Evolutionary conservation across 2,329 filamentous ascomycete species (phyloP), one percentile per base, ranked within the genome.

Genomic region (Scedosporium dehoogii): DNA sequence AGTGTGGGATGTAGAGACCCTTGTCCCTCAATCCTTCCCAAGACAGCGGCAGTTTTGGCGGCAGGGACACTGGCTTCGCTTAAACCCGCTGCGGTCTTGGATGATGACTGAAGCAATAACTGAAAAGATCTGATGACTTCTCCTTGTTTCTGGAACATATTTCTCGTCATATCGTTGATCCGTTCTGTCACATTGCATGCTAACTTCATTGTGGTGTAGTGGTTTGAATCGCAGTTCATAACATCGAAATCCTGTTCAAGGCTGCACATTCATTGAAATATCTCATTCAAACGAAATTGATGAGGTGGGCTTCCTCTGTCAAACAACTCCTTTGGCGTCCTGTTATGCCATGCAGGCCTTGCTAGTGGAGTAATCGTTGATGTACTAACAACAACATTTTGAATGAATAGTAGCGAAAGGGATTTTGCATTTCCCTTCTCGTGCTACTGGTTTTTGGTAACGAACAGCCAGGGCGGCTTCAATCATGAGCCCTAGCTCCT

Each of bases 61-160:
- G 6, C 12, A n/a, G n/a, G 38, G 57, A 38, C 9, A 42, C 12
- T 16, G 10, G 18, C 16, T 21, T 18, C 29, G 5, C 16, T 46
- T 23, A 48, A 62, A 62, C 58, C 61, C 61, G 61, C 61, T 53
- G 55, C 21, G 57, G 55, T 41, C 55, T 25, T 29, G 56, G 12
- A 53, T 59, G 56, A 53, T 51, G 61, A 62, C 56, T 21, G 41
- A 58, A 58, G 16, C 44, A 51, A 44, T 46, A 62, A 48, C 61
- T 62, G 55, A 62, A 62, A 62, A 62, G 60, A 62, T 62, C 60
- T 62, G 61, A 62, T 41, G 51, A 57, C 33, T 18, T 23, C 27
- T 16, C 44, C 44, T 18, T n/a, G 21, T n/a, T 23, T 48, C 10
- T 48, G n/a, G 21, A 55, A 55, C 18, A 6, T 23, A 5, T 55